A percentile compares a stretch with the other conserved stretches of the same genome.
Evolutionary conservation across 2,329 filamentous ascomycete species (phyloP).

Genomic region (Xylaria sp.): DNA sequence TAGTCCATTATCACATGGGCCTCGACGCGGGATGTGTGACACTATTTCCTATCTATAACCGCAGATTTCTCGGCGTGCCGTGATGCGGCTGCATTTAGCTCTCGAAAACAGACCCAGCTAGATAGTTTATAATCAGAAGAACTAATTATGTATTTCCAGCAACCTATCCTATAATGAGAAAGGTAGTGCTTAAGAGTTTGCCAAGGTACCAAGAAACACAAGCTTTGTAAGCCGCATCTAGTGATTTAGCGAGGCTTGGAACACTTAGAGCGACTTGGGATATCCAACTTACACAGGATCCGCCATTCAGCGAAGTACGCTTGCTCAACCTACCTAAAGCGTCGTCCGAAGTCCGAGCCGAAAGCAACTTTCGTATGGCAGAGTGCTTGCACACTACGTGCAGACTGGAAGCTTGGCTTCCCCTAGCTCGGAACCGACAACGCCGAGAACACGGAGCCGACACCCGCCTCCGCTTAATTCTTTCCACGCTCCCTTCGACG

Average conservation of each 20-base stretch:
- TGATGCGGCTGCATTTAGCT: too few species aligned
- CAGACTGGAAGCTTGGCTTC: neutral
- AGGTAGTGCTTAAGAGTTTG: neutral
- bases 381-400: neutral
- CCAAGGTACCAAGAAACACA: neutral
- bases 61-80: too few species aligned
- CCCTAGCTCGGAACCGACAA: too few species aligned
- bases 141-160: neutral
- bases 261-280: neutral
- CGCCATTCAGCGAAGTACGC: neutral
- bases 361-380: neutral
- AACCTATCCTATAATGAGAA: neutral
- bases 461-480: neutral
- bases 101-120: too few species aligned
- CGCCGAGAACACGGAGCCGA: conserved; percentile 1
- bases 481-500: neutral
- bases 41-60: too few species aligned
- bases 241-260: neutral
- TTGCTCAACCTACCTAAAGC: neutral
- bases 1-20: neutral
- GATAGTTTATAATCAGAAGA: neutral
- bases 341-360: neutral
- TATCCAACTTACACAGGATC: neutral
- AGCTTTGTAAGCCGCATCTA: conserved; percentile 1
- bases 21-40: neutral